Evolutionary conservation across 2,329 filamentous ascomycete genomes (phyloP).

Genomic region (Colletotrichum tropicicola): DNA sequence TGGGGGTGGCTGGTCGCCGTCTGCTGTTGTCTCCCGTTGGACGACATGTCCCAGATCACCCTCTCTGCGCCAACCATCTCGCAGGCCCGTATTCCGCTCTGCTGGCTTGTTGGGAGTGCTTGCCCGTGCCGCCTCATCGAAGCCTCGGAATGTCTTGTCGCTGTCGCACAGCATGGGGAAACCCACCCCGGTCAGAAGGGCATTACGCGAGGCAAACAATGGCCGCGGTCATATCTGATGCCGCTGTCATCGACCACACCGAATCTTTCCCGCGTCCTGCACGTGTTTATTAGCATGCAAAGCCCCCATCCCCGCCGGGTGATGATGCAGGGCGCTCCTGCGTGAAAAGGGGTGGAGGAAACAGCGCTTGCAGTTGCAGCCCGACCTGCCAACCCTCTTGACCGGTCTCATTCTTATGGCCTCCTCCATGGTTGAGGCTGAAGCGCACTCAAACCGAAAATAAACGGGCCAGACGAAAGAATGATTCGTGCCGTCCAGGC

Average conservation of each 20-base stretch:
- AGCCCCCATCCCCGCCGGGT: not conserved
- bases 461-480: not conserved
- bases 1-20: not conserved
- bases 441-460: not conserved
- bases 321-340: not conserved
- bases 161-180: slow-evolving; percentile 16
- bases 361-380: not conserved
- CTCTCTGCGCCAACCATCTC: not conserved
- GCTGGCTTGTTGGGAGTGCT: not conserved
- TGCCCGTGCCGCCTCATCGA: slow-evolving; percentile 23
- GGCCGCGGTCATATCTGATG: not conserved
- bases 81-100: not conserved
- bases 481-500: not conserved
- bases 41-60: slow-evolving; percentile 10
- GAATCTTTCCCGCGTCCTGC: not conserved
- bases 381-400: not conserved
- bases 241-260: not conserved
- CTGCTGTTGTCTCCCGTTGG: slow-evolving; percentile 1
- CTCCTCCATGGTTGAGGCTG: not conserved
- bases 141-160: slow-evolving; percentile 22
- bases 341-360: not conserved
- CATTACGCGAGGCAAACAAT: slow-evolving; percentile 20
- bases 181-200: not conserved
- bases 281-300: not conserved
- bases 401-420: not conserved